Evolutionary conservation across 371 early-diverging fungal genomes (phyloP), one percentile per base, ranked within the genome.

Genomic region (Mucor saturninus): DNA sequence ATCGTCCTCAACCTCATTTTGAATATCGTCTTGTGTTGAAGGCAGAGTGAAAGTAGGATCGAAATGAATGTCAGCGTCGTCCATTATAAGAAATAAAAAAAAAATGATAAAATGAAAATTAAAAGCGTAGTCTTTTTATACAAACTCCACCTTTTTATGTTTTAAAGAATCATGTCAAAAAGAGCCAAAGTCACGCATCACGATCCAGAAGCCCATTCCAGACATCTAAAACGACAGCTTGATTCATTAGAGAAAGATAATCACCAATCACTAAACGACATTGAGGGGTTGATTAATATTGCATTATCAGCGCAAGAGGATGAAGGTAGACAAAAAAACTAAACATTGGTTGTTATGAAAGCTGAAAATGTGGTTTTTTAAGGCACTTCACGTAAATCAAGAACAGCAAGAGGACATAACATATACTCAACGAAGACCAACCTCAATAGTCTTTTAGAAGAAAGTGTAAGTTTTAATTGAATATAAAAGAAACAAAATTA

Each of bases 201-300:
- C 29, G 76, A 82, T 73, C 74, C 74, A 15, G 78, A 76, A 65
- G 72, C 68, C 30, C 80, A 77, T 48, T 57, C 70, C 60, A 77
- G 76, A 4, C 84, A 85, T 60, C 56, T 84, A n/a, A 72, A 75
- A 61, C 74, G 84, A 40, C 88, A 84, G 52, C 72, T 89, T 2
- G 89, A 87, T 52, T 85, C 87, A 8, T 65, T 89, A 4, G 86
- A 89, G 54, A 82, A 80, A 62, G 88, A 87, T 63, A 87, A 89
- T 71, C 87, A 83, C 57, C 75, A 80, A 29, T 80, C 85, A 5
- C 57, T 87, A 21, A 78, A 81, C 40, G 85, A 85, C 65, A 78
- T 82, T 6, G 87, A 86, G 53, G 86, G 81, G 13, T 65, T 86
- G 26, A 79, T 86, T 46, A 80, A 69, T 56, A 76, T 80, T 11